Evolutionary conservation across 345 rosid species (phyloP).

Genomic region (Theobroma cacao): DNA sequence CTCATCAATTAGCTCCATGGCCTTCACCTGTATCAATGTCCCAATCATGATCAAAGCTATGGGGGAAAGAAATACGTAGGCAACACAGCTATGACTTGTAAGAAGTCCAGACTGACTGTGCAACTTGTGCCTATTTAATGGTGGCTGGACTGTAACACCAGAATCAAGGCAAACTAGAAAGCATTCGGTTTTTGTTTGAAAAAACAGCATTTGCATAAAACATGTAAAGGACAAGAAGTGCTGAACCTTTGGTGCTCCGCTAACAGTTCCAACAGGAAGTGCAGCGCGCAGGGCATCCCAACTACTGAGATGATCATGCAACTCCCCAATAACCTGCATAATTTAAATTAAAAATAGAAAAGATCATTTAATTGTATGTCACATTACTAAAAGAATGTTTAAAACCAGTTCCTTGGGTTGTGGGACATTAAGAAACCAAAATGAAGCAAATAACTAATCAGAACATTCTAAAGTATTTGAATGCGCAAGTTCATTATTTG

Average conservation of each 20-base stretch:
- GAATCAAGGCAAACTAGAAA: neutral
- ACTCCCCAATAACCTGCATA: slow-evolving; percentile 78
- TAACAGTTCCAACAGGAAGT: slow-evolving; percentile 87
- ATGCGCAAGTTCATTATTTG: neutral
- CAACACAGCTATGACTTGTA: neutral
- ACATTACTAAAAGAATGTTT: neutral
- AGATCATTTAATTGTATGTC: neutral
- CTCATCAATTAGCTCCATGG: slow-evolving; percentile 83
- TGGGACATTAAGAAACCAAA: neutral
- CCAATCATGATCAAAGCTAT: neutral
- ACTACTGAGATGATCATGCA: slow-evolving; percentile 59
- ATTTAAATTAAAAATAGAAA: neutral
- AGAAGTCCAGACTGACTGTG: neutral
- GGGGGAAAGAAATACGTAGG: neutral
- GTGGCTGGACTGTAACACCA: neutral
- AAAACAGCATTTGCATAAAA: neutral
- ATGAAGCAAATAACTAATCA: slow-evolving; percentile 2
- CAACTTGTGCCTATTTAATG: neutral
- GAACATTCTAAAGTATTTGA: neutral
- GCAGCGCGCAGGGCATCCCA: slow-evolving; percentile 88
- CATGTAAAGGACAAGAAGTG: neutral
- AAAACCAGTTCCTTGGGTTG: neutral
- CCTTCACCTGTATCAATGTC: slow-evolving; percentile 47
- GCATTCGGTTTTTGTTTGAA: neutral
- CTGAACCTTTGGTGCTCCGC: slow-evolving; percentile 91